These are phyloP conservation scores for Canavalia gladiata DNA, from an alignment of 306 rosid genomes.

Conservation along the genomic window DNA sequence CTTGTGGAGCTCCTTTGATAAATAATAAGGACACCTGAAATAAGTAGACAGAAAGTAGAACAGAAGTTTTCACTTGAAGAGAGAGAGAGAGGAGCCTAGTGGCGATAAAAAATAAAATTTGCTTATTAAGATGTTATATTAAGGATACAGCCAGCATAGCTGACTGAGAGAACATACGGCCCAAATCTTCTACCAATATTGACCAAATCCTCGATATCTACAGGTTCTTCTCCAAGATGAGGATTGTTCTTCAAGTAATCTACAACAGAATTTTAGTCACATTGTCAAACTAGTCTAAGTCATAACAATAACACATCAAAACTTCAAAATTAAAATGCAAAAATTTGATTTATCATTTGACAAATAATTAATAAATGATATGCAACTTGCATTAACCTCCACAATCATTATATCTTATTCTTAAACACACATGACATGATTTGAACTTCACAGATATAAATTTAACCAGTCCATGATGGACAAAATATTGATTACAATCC, in stretches of 20 bases:
- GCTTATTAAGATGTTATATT: constrained; percentile 16
- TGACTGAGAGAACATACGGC: constrained; percentile 73
- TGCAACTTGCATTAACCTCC: constrained; percentile 25
- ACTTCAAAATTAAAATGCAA: constrained; percentile 33
- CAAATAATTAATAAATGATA: constrained; percentile 26
- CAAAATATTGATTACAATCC: constrained; percentile 12
- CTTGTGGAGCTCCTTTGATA: constrained; percentile 88
- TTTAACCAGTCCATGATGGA: not conserved
- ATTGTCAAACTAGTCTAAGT: constrained; percentile 45
- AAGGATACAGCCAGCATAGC: constrained; percentile 33
- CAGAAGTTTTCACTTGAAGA: constrained; percentile 35
- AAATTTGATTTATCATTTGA: constrained; percentile 41
- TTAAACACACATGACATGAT: not conserved
- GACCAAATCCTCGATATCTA: constrained; percentile 95
- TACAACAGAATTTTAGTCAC: constrained; percentile 54
- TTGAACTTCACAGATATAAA: constrained; percentile 16
- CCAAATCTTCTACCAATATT: constrained; percentile 80
- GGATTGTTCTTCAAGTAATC: constrained; percentile 77
- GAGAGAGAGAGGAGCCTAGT: constrained; percentile 6
- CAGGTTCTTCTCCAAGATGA: constrained; percentile 90
- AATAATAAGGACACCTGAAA: constrained; percentile 90
- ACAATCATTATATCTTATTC: constrained; percentile 27
- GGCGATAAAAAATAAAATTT: constrained; percentile 23
- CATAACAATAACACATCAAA: constrained; percentile 36
- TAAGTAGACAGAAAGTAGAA: constrained; percentile 45